Evolutionary conservation across 116 monocot species (phyloP).

Genomic region (Posidonia oceanica): DNA sequence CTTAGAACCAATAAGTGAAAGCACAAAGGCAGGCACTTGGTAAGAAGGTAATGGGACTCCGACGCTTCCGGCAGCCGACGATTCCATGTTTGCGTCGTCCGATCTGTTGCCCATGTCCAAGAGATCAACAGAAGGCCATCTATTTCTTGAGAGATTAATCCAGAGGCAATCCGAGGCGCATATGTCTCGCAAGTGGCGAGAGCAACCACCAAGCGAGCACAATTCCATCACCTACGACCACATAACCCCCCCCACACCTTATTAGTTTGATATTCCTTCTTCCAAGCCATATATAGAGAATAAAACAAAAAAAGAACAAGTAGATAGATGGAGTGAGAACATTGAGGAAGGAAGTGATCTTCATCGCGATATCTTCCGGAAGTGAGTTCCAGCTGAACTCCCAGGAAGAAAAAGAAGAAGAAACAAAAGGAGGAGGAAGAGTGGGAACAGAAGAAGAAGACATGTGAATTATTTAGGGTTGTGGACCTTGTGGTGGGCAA

Average conservation of each 20-base stretch:
- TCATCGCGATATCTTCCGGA: conserved; percentile 26
- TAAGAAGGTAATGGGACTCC: too few species aligned
- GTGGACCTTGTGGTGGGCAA: too few species aligned
- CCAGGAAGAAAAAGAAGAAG: conserved; percentile 18
- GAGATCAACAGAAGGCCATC: conserved; percentile 31
- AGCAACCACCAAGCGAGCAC: conserved; percentile 57
- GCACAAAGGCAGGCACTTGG: too few species aligned
- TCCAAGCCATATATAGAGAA: too few species aligned
- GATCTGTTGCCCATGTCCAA: too few species aligned
- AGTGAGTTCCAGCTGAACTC: conserved; percentile 7
- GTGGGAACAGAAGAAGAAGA: too few species aligned
- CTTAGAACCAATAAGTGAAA: too few species aligned
- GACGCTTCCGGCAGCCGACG: too few species aligned
- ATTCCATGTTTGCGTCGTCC: too few species aligned
- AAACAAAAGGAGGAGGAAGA: too few species aligned
- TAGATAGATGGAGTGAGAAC: conserved; percentile 1
- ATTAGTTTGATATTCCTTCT: background rate
- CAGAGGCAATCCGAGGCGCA: conserved; percentile 55
- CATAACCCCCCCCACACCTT: conserved; percentile 19
- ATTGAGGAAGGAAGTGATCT: conserved; percentile 41
- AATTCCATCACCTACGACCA: conserved; percentile 36
- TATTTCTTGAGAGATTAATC: conserved; percentile 23
- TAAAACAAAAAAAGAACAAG: background rate
- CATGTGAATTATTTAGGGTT: too few species aligned
- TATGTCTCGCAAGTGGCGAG: conserved; percentile 35